Evolutionary conservation across 1,139 yeast genomes (phyloP), one percentile per base, ranked within the genome.

Genomic region (Taphrina sp.): DNA sequence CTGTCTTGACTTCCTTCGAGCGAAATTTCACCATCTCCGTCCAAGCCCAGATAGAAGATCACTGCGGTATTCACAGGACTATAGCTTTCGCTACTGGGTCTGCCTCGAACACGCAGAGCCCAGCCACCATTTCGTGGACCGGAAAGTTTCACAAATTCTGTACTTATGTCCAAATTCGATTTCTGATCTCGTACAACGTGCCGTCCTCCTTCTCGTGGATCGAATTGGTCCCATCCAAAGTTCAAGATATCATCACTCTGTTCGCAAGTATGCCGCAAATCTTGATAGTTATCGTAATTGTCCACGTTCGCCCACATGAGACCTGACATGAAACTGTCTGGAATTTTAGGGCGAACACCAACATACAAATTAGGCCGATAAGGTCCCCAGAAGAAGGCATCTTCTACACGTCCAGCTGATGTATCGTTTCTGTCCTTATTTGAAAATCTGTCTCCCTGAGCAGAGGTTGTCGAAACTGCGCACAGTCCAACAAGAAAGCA

Each of bases 231-330:
- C 97, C 97, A 92, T 36, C 94, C 90, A 64, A 88, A 94, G 57
- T 79, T 82, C 37, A 75, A 76, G 74, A 89, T 76, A 44, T 81
- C 77, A 64, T 89, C 94, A 36, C 74, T 73, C 63, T 83, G 90
- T 60, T 85, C 92, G 64, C 90, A 88, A 57, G 79, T 76, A 68
- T 92, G 96, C 63, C 96, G 80, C n/a, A 85, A 67, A 22, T 74
- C 73, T 42, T 24, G 29, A 10, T 86, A 66, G 1, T 85, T 83
- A n/a, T 72, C 69, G 61, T 77, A 76, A 36, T 74, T 72, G 60
- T 85, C 84, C 5, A 80, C 76, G 63, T 83, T 82, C 71, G 82
- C 87, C 98, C 98, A 92, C 82, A 92, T 81, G 29, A 90, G 70
- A 0, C 98, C 98, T 8, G 89, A 75, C 60, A 85, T 67, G 51